Conservation (phyloP, 169 alveolate genomes). For the Plasmodium relictum region DNA sequence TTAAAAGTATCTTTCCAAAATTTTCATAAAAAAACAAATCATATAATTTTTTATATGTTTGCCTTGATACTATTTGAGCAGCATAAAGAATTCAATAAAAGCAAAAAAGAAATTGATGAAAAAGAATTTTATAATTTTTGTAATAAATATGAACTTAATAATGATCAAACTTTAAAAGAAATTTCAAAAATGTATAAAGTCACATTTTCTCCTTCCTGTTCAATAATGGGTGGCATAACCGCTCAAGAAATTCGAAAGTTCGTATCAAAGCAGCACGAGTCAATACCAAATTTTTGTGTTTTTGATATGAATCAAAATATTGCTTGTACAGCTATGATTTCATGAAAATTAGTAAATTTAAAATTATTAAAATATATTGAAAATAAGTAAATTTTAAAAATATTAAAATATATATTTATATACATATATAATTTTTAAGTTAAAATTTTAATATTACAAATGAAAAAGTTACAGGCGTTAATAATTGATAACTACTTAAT, state of each 20-base stretch:
- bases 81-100: constrained; percentile 37
- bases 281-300: constrained; percentile 85
- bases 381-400: neutral
- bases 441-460: too few species aligned
- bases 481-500: too few species aligned
- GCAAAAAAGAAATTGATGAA: constrained; percentile 29
- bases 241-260: constrained; percentile 85
- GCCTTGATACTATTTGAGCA: constrained; percentile 70
- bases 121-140: constrained; percentile 35
- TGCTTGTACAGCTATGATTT: constrained; percentile 85
- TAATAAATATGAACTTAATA: constrained; percentile 25
- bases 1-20: constrained; percentile 74
- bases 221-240: constrained; percentile 84
- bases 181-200: constrained; percentile 61
- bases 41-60: constrained; percentile 77
- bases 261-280: constrained; percentile 86
- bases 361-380: neutral
- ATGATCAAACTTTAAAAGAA: constrained; percentile 42
- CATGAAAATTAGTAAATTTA: constrained; percentile 1
- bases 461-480: too few species aligned
- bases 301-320: constrained; percentile 83
- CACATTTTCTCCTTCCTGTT: constrained; percentile 44
- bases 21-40: constrained; percentile 30
- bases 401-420: neutral
- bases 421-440: neutral